Percentiles rank a stretch among this genome's conserved stretches.
Evolutionary conservation across 257 asterid genomes (phyloP).

Genomic region (Coffea eugenioides): DNA sequence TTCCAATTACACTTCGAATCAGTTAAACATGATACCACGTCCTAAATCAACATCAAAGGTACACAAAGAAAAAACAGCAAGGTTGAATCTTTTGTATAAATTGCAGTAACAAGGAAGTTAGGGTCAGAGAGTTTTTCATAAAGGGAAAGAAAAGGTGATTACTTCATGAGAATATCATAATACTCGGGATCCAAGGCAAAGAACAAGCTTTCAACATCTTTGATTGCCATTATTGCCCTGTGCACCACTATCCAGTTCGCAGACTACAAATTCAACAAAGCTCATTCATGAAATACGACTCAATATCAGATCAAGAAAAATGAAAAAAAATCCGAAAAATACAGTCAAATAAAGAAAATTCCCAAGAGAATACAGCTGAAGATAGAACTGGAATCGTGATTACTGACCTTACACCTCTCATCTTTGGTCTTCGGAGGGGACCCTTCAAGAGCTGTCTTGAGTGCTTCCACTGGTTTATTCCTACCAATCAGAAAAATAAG

Average conservation of each 20-base stretch:
- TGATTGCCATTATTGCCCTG: slow-evolving; percentile 96
- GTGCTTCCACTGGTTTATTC: slow-evolving; percentile 97
- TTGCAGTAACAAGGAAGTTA: too few species aligned
- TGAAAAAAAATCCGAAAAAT: background rate
- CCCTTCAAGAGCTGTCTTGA: slow-evolving; percentile 95
- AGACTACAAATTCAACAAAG: slow-evolving; percentile 45
- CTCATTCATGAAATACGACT: background rate
- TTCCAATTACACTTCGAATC: background rate
- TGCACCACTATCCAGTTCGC: slow-evolving; percentile 98
- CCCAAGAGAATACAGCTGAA: background rate
- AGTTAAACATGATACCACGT: background rate
- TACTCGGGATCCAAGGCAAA: slow-evolving; percentile 87
- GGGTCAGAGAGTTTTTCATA: background rate
- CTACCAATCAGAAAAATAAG: slow-evolving; percentile 33
- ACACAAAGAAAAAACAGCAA: background rate
- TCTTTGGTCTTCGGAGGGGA: slow-evolving; percentile 90
- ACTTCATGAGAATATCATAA: slow-evolving; percentile 97
- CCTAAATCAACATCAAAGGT: background rate
- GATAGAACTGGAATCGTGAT: background rate
- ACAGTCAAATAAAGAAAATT: background rate
- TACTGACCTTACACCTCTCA: slow-evolving; percentile 90
- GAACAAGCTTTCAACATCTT: slow-evolving; percentile 90
- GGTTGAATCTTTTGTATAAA: background rate
- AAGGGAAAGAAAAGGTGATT: slow-evolving; percentile 18
- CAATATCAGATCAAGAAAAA: slow-evolving; percentile 20